Evolutionary conservation across 306 rosid species (phyloP), one percentile per base, ranked within the genome.

Genomic region (Corylus avellana): DNA sequence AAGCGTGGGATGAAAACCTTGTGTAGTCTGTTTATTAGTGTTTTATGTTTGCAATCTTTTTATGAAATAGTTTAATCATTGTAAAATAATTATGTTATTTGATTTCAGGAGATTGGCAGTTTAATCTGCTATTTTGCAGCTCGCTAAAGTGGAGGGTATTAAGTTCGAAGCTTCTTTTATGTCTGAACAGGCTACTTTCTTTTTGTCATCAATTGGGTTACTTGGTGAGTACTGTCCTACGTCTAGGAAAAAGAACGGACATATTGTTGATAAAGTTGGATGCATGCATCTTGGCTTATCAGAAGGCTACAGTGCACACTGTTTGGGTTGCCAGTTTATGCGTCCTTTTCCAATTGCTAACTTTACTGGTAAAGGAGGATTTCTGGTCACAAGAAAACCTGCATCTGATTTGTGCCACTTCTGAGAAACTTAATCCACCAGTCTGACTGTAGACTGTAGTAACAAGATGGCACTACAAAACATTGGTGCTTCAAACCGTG

Each of bases 401-500:
- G 17, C 74, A 55, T 61, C 48, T 72, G 12, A 59, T 11, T 78
- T 80, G 77, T 58, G 78, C 63, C 78, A 54, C 32, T 82, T 80
- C 75, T 85, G 59, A 66, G 75, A 39, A 73, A 22, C n/a, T 13
- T 39, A 62, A 35, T 25, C 61, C 49, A 22, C 48, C 39, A 61
- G 35, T 16, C 12, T 48, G 48, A n/a, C 66, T 7, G 11, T 64
- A 42, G 46, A 42, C 46, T 42, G 46, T 63, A 27, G 37, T 50
- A 69, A 51, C 77, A 80, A 73, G 79, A 90, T 92, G 97, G 95
- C 93, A 13, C 78, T 92, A 54, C 93, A 90, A 81, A 92, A 92
- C 61, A 92, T 92, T 76, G 97, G 97, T 83, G 95, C 96, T 56
- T 80, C 88, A 3, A 92, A 92, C 80, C 90, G 92, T 6, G 95